Percentiles rank a stretch among this genome's conserved stretches.
phyloP scores from a whole-genome alignment of 1,139 yeast genomes.

The Geotrichum carabidarum region DNA sequence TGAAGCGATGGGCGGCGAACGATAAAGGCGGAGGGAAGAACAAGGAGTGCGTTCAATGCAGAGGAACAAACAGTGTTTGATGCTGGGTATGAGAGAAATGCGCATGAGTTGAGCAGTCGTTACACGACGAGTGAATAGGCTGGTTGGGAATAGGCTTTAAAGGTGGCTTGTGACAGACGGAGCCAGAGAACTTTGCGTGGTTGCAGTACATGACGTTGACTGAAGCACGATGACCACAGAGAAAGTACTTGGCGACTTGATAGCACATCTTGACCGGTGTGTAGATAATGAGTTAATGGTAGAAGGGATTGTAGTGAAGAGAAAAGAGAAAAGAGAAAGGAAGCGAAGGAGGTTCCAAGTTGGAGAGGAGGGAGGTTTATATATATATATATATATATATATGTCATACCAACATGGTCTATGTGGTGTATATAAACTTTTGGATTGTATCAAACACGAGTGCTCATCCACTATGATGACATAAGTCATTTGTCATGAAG shows the following conservation, averaged over 20 bases:
- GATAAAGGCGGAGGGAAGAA: neutral
- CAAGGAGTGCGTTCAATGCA: neutral
- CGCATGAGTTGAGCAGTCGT: neutral
- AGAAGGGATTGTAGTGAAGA: neutral
- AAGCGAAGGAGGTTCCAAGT: neutral
- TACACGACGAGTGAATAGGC: conserved; percentile 15
- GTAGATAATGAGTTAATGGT: neutral
- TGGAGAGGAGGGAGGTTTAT: neutral
- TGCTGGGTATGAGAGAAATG: neutral
- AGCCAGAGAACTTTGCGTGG: conserved; percentile 16
- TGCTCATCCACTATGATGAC: neutral
- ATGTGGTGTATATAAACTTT: too few relatives aligned
- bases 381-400: neutral
- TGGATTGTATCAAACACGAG: neutral
- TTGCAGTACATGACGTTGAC: conserved; percentile 19
- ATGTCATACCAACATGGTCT: too few relatives aligned
- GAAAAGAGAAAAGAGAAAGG: neutral
- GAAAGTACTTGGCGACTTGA: conserved; percentile 16
- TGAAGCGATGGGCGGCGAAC: neutral
- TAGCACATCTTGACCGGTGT: conserved; percentile 12
- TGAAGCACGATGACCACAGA: conserved; percentile 18
- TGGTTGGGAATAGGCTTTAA: conserved; percentile 15
- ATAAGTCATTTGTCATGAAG: neutral
- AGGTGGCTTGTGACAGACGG: conserved; percentile 18
- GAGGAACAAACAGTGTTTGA: neutral